These are phyloP conservation scores for Leccinum barrowsii DNA, from an alignment of 768 basidiomycete genomes.

Conservation along the genomic window DNA sequence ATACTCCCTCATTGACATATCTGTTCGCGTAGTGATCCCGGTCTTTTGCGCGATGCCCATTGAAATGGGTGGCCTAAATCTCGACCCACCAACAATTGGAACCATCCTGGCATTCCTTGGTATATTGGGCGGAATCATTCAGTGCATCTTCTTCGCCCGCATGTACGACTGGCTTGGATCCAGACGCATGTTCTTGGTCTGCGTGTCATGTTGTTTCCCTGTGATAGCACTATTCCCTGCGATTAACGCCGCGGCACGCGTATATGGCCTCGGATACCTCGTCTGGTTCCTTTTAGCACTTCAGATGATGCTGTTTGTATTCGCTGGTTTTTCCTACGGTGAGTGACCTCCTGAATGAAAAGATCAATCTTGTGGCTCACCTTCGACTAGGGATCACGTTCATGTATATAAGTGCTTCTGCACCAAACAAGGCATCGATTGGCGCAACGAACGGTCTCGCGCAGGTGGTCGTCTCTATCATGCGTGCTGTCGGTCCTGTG, in stretches of 20 bases:
- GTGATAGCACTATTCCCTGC: conserved; percentile 41
- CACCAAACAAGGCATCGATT: conserved; percentile 65
- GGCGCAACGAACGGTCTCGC: conserved; percentile 70
- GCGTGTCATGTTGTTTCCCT: conserved; percentile 47
- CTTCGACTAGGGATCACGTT: conserved; percentile 53
- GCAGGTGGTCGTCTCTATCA: conserved; percentile 25
- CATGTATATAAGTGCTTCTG: conserved; percentile 61
- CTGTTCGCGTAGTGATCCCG: conserved; percentile 45
- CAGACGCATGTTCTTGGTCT: conserved; percentile 51
- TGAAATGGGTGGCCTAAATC: conserved; percentile 26
- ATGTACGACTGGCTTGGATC: conserved; percentile 56
- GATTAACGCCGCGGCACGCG: conserved; percentile 36
- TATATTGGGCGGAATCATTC: conserved; percentile 40
- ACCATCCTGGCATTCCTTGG: conserved; percentile 23
- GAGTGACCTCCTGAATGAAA: conserved; percentile 17
- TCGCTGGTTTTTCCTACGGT: conserved; percentile 55
- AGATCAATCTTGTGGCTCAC: neutral
- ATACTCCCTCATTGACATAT: conserved; percentile 61
- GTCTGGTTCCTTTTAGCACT: conserved; percentile 51
- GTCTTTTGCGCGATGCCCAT: conserved; percentile 32
- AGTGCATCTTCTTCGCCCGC: conserved; percentile 58
- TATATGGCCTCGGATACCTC: conserved; percentile 35
- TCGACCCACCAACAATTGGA: conserved; percentile 31
- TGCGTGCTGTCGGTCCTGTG: conserved; percentile 29
- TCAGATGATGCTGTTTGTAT: conserved; percentile 45